Evolutionary conservation across 805 yeast species (phyloP), one percentile per base, ranked within the genome.

Genomic region (Saccharomycopsis schoenii): DNA sequence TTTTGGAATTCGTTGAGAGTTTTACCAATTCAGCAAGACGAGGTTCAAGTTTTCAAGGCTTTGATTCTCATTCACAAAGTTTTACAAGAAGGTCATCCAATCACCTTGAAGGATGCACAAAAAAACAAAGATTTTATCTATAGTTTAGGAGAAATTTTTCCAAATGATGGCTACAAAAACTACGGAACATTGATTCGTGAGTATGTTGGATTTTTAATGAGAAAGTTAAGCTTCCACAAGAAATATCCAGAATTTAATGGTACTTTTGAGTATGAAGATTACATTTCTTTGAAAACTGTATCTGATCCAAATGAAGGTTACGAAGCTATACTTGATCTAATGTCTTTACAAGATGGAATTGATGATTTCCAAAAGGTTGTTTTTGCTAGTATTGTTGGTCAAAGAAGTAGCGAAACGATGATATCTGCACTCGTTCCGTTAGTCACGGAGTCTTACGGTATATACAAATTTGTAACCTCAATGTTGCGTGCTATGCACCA

Each of bases 61-160:
- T 76, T 94, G 69, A 88, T 92, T 59, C 80, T 89, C 65, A 80
- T 91, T 56, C 98, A 93, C 69, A 92, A 93, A 68, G 93, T 94
- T 5, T 75, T 93, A n/a, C 98, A 94, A 71, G 99, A 93, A 73
- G 99, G 99, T n/a, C 98, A 93, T 71, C 90, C 90, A 14, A 80
- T 89, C 34, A 84, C 89, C 5, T 74, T 93, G 67, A 78, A 82
- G 58, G 97, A 90, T 68, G 97, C 90, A 1, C 87, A 83, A 68
- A 78, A 83, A 64, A 89, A 91, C 70, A 76, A 84, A 58, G 87
- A 84, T 58, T 93, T 96, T 85, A 77, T 93, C 56, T 82, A 84
- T 60, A 81, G 91, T 17, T 76, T 94, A 61, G 86, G 85, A 1
- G 78, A 90, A 51, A 77, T 82, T 11, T 71, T 73, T 39, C 51